Conservation (phyloP, 768 basidiomycete genomes). For the Amanita pseudoporphyria region DNA sequence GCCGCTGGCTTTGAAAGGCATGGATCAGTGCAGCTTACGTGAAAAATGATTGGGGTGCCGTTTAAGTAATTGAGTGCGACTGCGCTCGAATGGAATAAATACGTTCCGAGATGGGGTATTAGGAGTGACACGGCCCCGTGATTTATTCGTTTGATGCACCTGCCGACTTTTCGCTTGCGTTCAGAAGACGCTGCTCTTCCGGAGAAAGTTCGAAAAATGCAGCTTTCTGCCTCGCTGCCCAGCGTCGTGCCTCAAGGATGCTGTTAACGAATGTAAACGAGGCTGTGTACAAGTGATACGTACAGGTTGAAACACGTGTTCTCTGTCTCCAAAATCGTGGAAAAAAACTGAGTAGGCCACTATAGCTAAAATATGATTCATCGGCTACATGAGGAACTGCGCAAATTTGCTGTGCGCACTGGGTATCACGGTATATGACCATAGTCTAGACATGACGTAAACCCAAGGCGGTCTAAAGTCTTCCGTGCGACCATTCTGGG, state of each 20-base stretch:
- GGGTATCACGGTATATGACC: slow-evolving; percentile 48
- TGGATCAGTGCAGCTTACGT: not conserved
- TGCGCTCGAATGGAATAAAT: not conserved
- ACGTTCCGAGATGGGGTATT: no score
- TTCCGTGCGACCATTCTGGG: slow-evolving; percentile 10
- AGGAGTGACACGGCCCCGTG: not conserved
- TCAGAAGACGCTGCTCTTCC: slow-evolving; percentile 38
- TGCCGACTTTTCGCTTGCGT: slow-evolving; percentile 3
- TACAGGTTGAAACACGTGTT: slow-evolving; percentile 64
- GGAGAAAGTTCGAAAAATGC: slow-evolving; percentile 51
- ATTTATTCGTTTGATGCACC: not conserved
- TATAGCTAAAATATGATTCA: slow-evolving; percentile 29
- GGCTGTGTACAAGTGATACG: slow-evolving; percentile 13
- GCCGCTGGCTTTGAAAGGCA: not conserved
- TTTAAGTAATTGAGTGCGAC: not conserved
- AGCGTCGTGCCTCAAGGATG: slow-evolving; percentile 41
- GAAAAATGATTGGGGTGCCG: not conserved
- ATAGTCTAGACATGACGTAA: slow-evolving; percentile 38
- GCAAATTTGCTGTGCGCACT: slow-evolving; percentile 20
- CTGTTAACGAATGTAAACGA: not conserved
- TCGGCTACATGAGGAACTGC: not conserved
- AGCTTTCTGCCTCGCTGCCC: slow-evolving; percentile 39
- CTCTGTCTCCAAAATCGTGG: slow-evolving; percentile 60
- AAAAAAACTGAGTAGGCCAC: slow-evolving; percentile 49
- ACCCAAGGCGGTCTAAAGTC: slow-evolving; percentile 59